Evolutionary conservation across 176 grass and related monocot species (phyloP), one percentile per base, ranked within the genome.

Genomic region (Oropetium thomaeum): DNA sequence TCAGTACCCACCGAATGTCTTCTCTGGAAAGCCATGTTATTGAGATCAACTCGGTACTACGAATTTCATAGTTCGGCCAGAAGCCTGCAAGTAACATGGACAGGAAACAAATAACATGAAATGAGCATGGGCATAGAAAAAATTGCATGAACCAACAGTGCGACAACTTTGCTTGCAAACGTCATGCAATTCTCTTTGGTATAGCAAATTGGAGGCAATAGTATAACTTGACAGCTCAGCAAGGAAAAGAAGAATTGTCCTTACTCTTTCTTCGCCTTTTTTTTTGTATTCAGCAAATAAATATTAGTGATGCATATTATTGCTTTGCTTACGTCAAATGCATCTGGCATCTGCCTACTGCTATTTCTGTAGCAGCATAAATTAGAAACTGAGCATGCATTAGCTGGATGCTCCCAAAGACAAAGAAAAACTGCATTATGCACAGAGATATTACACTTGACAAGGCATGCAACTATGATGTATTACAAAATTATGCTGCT

Each of bases 11-110:
- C 27, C 10, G 27, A 15, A 26, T 31, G 23, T 53, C 31, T 38
- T 65, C 31, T 49, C 65, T 20, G 28, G 17, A 70, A 23, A 10
- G 2, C 28, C 69, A 47, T 28, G 49, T 44, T 27, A 11, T 6
- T 43, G 35, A 47, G 34, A 63, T 90, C 81, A 87, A 26, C 79
- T 58, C 9, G 82, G 84, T 37, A 90, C 28, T 33, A 44, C 35
- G 39, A 82, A 85, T 58, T 85, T 82, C 22, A 39, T 15, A 65
- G 35, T 64, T 30, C 44, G 49, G 20, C 87, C 87, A 65, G 71
- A 80, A 72, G 78, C 64, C 81, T 87, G 71, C 35, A 70, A 71
- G 59, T 8, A 75, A 82, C 38, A 62, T 44, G 58, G 41, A 71
- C 70, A 75, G 8, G 10, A 55, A 77, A 22, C 11, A 62, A 69